A percentile compares a stretch with the other conserved stretches of the same genome.
Evolutionary conservation across 2,329 filamentous ascomycete species (phyloP).

Genomic region (Tolypocladium nubicola): DNA sequence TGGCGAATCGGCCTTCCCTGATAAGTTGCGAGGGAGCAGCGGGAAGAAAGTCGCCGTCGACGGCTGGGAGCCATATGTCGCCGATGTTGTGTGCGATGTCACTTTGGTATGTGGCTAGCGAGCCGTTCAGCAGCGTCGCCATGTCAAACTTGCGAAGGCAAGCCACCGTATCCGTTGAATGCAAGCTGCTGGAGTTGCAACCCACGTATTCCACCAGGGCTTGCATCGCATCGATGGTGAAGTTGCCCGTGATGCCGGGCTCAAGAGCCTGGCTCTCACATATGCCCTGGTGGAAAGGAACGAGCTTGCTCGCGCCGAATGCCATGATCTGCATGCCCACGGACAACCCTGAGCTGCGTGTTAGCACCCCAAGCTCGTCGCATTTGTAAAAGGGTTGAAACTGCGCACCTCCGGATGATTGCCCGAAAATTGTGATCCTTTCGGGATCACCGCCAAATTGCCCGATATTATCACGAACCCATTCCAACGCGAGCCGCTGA

Average conservation of each 20-base stretch:
- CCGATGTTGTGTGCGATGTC: conserved; percentile 36
- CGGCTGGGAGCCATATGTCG: conserved; percentile 38
- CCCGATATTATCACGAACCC: conserved; percentile 50
- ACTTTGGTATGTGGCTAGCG: conserved; percentile 27
- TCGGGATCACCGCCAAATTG: conserved; percentile 54
- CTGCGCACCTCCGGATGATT: conserved; percentile 18
- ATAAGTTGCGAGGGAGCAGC: conserved; percentile 39
- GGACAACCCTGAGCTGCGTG: conserved; percentile 19
- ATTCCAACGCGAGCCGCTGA: conserved; percentile 34
- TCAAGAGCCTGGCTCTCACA: conserved; percentile 38
- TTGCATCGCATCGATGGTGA: conserved; percentile 34
- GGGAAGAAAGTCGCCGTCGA: conserved; percentile 31
- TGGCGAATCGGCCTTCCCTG: conserved; percentile 45
- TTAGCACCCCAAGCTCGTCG: neutral
- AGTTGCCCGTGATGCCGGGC: conserved; percentile 36
- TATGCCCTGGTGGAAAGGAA: conserved; percentile 34
- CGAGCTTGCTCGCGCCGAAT: conserved; percentile 30
- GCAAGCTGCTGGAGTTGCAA: conserved; percentile 29
- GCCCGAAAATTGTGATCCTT: conserved; percentile 39
- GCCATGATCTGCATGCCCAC: conserved; percentile 37
- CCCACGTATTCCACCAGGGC: conserved; percentile 28
- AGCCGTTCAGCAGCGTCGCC: conserved; percentile 29
- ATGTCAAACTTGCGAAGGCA: conserved; percentile 35
- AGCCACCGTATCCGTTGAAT: conserved; percentile 30
- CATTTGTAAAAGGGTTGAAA: neutral